Evolutionary conservation across 1,139 yeast species (phyloP).

Genomic region (Pichia sp.): DNA sequence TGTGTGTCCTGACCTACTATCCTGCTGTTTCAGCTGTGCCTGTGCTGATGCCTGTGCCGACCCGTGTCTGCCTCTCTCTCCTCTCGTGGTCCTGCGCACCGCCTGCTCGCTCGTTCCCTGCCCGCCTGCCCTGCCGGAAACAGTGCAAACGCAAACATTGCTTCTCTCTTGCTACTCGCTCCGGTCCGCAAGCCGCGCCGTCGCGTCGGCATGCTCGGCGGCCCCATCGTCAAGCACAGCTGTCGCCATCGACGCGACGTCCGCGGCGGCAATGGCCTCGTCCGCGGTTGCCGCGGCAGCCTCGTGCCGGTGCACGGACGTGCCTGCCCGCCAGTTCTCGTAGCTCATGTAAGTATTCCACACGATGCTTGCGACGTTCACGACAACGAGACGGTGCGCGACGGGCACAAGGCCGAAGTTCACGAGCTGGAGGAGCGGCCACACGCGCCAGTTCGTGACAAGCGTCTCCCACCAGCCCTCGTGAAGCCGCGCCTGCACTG

Average conservation of each 20-base stretch:
- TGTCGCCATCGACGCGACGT: too few relatives aligned
- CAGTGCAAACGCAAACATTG: background rate
- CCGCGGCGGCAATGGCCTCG: too few relatives aligned
- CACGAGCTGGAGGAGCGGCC: conserved; percentile 77
- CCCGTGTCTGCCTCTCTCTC: background rate
- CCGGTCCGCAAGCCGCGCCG: too few relatives aligned
- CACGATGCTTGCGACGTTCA: conserved; percentile 66
- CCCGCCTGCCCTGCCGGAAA: background rate
- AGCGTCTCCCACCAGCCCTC: conserved; percentile 59
- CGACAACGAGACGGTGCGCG: conserved; percentile 60
- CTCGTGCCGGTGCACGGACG: conserved; percentile 1
- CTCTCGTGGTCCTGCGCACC: background rate
- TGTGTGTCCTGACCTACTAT: too few relatives aligned
- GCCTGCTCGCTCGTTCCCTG: background rate
- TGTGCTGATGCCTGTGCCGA: too few relatives aligned
- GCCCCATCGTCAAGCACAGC: too few relatives aligned
- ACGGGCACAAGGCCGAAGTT: conserved; percentile 74
- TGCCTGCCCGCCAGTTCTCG: background rate
- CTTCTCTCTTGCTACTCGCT: too few relatives aligned
- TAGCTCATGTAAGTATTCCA: conserved; percentile 71
- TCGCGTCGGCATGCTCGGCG: too few relatives aligned
- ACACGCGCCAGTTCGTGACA: conserved; percentile 70
- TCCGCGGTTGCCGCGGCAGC: background rate
- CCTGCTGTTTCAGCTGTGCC: too few relatives aligned
- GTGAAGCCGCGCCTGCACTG: conserved; percentile 39